phyloP scores from a whole-genome alignment of 805 yeast genomes.

The Wickerhamomyces alni region DNA sequence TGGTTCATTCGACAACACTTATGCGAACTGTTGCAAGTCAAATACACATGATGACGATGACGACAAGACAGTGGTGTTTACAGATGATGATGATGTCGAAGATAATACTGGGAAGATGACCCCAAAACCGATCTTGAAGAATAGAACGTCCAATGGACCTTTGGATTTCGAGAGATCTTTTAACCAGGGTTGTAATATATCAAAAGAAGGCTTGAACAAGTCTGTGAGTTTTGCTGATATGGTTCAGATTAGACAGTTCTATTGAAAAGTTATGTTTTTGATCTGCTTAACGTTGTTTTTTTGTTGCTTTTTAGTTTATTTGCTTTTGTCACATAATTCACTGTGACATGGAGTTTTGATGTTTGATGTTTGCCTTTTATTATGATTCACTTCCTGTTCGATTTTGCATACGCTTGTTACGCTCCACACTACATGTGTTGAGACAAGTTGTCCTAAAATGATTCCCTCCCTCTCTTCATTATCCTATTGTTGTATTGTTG shows the following conservation, averaged over 20 bases:
- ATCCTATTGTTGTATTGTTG: no score
- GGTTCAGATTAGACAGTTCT: constrained; percentile 23
- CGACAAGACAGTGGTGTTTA: constrained; percentile 1
- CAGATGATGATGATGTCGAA: constrained; percentile 2
- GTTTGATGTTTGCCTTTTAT: no score
- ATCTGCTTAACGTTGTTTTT: no score
- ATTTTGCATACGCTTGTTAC: no score
- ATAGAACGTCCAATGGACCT: constrained; percentile 6
- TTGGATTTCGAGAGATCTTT: constrained; percentile 6
- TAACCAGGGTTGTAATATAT: not conserved
- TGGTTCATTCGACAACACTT: not conserved
- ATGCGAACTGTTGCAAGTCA: constrained; percentile 1
- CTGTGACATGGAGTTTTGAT: no score
- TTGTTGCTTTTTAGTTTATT: no score
- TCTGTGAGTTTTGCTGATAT: constrained; percentile 22
- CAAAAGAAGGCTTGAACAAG: constrained; percentile 8
- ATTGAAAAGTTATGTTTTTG: constrained; percentile 1
- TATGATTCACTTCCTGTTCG: no score
- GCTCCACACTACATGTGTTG: no score
- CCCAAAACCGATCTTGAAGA: constrained; percentile 18
- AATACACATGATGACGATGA: constrained; percentile 3
- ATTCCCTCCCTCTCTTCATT: no score
- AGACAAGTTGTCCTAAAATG: no score
- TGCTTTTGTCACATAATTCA: no score
- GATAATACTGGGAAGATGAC: not conserved